Base-by-base conservation (phyloP, 371 early-diverging fungal genomes). In the Mortierella sp. region DNA sequence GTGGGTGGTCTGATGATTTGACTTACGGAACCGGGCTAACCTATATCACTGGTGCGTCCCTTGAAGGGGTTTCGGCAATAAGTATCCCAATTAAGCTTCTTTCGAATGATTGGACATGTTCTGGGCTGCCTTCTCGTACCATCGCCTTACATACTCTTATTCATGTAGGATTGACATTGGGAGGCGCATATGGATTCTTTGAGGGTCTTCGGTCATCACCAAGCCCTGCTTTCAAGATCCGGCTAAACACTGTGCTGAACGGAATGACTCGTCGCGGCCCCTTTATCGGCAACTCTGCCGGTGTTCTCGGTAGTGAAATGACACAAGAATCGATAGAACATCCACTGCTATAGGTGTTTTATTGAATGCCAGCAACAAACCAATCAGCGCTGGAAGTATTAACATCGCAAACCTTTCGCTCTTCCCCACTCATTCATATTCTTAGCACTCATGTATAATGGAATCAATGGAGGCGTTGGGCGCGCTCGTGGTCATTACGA, bases 21-120 rank as follows among this genome's bases (percentile, higher is more conserved):
- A 95, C 96, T 88, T 96, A 96, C 88, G 97, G 97, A 67, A 95
- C 96, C 10, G 97, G 97, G 13, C 91, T 95, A 9, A 91, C 93
- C 64, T 96, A 96, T 83, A 88, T 96, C 75, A 88, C 94, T 46
- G 97, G 96, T 88, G 85, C 67, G 79, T 59, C 9, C 11, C 34
- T 40, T 40, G 43, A 4, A 6, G 43, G 6, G 43, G 43, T 2
- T 40, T 46, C 9, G 48, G 48, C 48, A 13, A 46, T 46, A 40
- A 6, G 4, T 6, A 40, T 40, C 6, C 43, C 43, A 40, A 40
- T 40, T 40, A 40, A 40, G 43, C 43, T 40, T 40, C 43, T 40
- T 40, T 40, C 43, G 43, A 40, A 40, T 40, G 43, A 40, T 40
- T 40, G 43, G 43, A 40, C 6, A 40, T 40, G 43, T 40, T 40